Evolutionary conservation across 108 stramenopile species (phyloP), one percentile per base, ranked within the genome.

Genomic region (Stephanodiscus triporus): DNA sequence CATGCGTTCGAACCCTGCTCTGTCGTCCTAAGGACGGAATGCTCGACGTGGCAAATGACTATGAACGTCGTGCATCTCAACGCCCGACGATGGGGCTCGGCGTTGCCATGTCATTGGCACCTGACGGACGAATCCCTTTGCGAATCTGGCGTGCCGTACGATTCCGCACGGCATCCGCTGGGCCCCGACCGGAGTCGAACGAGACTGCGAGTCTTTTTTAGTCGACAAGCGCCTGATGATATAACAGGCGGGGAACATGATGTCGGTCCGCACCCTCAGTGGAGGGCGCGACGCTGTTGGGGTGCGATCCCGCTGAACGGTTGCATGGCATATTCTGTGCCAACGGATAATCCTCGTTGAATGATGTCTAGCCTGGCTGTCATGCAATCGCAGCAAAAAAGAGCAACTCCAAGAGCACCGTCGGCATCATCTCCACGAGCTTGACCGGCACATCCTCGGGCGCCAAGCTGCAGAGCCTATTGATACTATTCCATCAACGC

Each of bases 371-470:
- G 6, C 32, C 4, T 34, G 5, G 32, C 32, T 5, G 32, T 34
- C 32, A 5, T 34, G 32, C 32, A 5, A 34, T 34, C 5, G 40
- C 11, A 9, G 40, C 40, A 9, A 40, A 40, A 40, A n/a, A n/a
- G n/a, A 82, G 85, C 37, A 98, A 98, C 81, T 97, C 99, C 40
- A 97, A 99, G 84, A 93, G 86, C 60, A 97, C 98, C 56, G 98
- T 98, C n/a, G 99, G 99, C 38, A 86, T 99, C 23, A 84, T 94
- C 34, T 76, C 88, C 68, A 91, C 87, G 87, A 55, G 55, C 29
- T 65, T 65, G 7, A 5, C 49, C 23, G 67, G 77, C 27, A 88
- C 85, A 30, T 58, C 75, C n/a, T 84, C 89, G 32, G 95, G 97
- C 1, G 95, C 96, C 13, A 88, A 97, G 63, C 81, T 99, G n/a